phyloP scores from a whole-genome alignment of 169 alveolate species.

The Cryptosporidium viatorum region DNA sequence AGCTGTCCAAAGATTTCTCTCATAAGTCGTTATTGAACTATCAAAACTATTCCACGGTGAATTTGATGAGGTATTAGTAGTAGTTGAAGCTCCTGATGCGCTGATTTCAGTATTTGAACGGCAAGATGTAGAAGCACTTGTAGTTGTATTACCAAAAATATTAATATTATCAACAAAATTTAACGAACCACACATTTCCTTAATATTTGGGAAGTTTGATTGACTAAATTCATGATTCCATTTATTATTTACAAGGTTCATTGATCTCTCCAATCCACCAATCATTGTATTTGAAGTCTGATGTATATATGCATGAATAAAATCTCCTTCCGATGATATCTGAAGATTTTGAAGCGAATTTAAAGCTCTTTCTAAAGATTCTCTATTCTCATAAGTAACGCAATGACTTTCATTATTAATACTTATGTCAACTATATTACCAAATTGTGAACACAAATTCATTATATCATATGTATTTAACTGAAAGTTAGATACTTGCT shows the following conservation, averaged over 20 bases:
- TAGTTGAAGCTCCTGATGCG: conserved; percentile 8
- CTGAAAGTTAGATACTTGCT: conserved; percentile 31
- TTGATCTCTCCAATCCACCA: conserved; percentile 62
- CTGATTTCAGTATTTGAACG: conserved; percentile 14
- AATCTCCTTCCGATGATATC: conserved; percentile 62
- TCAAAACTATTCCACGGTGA: conserved; percentile 57
- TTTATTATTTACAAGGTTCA: not conserved
- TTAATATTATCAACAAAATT: conserved; percentile 13
- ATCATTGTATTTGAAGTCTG: conserved; percentile 48
- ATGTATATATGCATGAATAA: conserved; percentile 65
- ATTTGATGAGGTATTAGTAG: not conserved
- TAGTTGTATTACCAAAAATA: conserved; percentile 2
- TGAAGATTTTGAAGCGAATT: conserved; percentile 50
- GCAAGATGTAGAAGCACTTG: conserved; percentile 15
- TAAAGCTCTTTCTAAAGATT: conserved; percentile 56
- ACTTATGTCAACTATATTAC: conserved; percentile 34
- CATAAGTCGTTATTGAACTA: conserved; percentile 31
- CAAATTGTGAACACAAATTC: conserved; percentile 69
- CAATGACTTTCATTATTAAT: conserved; percentile 20
- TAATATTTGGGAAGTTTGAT: conserved; percentile 6
- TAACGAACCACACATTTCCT: conserved; percentile 4
- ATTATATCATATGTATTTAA: conserved; percentile 51
- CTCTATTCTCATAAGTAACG: conserved; percentile 40
- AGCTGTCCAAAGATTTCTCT: conserved; percentile 46
- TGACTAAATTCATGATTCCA: conserved; percentile 44